Evolutionary conservation across 192 early-diverging fungal species (phyloP), one percentile per base, ranked within the genome.

Genomic region (Rhizophlyctis rosea): DNA sequence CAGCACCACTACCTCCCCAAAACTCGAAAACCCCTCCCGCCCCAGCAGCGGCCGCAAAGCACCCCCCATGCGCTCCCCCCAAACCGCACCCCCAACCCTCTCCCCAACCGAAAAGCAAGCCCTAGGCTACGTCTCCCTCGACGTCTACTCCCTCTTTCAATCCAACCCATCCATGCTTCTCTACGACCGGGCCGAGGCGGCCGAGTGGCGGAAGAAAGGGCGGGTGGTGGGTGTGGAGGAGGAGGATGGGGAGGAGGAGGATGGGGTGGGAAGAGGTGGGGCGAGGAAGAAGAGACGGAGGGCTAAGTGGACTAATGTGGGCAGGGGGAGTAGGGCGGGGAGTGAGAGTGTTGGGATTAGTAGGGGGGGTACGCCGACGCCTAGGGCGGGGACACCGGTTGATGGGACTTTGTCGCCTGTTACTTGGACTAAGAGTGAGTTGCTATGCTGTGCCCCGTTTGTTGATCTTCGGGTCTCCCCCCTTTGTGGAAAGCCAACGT

Each of bases 341-440:
- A n/a, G n/a, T n/a, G n/a, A n/a, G n/a, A n/a, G n/a, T n/a, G n/a
- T n/a, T n/a, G n/a, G n/a, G n/a, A n/a, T n/a, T n/a, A n/a, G n/a
- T n/a, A n/a, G n/a, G n/a, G n/a, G n/a, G n/a, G n/a, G n/a, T n/a
- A n/a, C n/a, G n/a, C n/a, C n/a, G n/a, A n/a, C n/a, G n/a, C n/a
- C n/a, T n/a, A n/a, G n/a, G n/a, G n/a, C n/a, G n/a, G n/a, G n/a
- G n/a, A n/a, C n/a, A n/a, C n/a, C n/a, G n/a, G n/a, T n/a, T n/a
- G n/a, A n/a, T n/a, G n/a, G n/a, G n/a, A n/a, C n/a, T n/a, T n/a
- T n/a, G n/a, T n/a, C n/a, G n/a, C n/a, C n/a, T n/a, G 73, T 79
- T 4, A 69, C 73, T 0, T 79, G 77, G 77, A 75, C 62, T 47
- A 79, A 79, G 55, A 71, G 76, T 74, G 39, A n/a, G n/a, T n/a